Conservation (phyloP, 345 rosid species). For the Aquilaria yunnanensis region DNA sequence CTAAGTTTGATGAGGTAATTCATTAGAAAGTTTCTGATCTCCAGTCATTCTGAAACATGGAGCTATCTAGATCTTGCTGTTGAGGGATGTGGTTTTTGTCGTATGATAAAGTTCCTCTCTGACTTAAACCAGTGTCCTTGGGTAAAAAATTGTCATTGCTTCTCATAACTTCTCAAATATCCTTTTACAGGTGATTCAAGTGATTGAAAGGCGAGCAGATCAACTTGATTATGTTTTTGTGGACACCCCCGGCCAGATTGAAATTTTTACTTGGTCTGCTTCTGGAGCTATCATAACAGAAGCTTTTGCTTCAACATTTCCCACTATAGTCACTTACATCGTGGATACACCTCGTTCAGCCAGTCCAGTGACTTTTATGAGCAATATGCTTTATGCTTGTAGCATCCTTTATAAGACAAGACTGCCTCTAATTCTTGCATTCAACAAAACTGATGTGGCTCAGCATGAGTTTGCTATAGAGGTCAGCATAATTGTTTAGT, state of each 20-base stretch:
- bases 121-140: too few species aligned
- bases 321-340: slow-evolving; percentile 63
- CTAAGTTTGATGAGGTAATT: slow-evolving; percentile 75
- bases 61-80: not conserved
- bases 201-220: slow-evolving; percentile 77
- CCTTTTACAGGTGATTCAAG: slow-evolving; percentile 45
- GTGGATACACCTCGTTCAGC: slow-evolving; percentile 87
- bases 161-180: not conserved
- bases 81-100: too few species aligned
- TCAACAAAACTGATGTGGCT: slow-evolving; percentile 81
- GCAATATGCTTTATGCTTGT: slow-evolving; percentile 88
- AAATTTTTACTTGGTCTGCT: slow-evolving; percentile 92
- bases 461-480: slow-evolving; percentile 80
- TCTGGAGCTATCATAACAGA: slow-evolving; percentile 91
- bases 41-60: not conserved
- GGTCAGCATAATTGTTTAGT: slow-evolving; percentile 25
- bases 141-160: too few species aligned
- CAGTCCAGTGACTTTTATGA: slow-evolving; percentile 73
- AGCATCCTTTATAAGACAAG: slow-evolving; percentile 82
- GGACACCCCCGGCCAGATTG: slow-evolving; percentile 92
- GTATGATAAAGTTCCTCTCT: too few species aligned
- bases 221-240: slow-evolving; percentile 85
- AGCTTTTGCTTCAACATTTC: slow-evolving; percentile 85
- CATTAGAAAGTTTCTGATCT: not conserved
- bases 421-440: slow-evolving; percentile 69